A percentile compares a stretch with the other conserved stretches of the same genome.
Conservation (phyloP, 805 yeast genomes). For the Kluyveromyces nonfermentans region DNA sequence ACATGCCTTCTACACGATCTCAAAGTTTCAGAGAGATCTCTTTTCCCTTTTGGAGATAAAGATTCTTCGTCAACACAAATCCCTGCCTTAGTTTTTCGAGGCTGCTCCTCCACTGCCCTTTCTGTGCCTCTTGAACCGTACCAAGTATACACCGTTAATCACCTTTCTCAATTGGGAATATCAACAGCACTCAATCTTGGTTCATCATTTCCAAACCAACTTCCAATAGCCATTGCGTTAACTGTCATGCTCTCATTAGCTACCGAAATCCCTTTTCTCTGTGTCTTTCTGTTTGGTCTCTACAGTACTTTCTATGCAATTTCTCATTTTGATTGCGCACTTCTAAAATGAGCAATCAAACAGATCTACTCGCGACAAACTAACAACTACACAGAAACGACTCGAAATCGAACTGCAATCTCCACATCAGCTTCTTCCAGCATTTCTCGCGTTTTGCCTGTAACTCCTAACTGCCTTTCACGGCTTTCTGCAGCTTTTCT, state of each 20-base stretch:
- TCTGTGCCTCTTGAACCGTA: too few species aligned
- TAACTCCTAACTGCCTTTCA: not conserved
- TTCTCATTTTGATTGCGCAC: too few species aligned
- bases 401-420: not conserved
- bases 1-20: not conserved
- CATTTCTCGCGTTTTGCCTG: not conserved
- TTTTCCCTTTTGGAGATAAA: not conserved
- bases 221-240: too few species aligned
- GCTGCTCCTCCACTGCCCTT: not conserved
- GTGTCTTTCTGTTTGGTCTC: too few species aligned
- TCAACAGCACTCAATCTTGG: not conserved
- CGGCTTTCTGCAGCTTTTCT: not conserved
- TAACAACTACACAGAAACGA: not conserved
- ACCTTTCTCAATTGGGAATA: constrained; percentile 5
- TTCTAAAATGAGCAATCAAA: too few species aligned
- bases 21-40: not conserved
- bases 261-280: too few species aligned
- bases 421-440: not conserved
- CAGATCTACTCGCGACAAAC: too few species aligned
- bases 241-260: too few species aligned
- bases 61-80: not conserved
- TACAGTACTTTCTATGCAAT: too few species aligned
- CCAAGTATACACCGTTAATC: not conserved
- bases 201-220: not conserved
- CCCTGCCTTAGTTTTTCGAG: not conserved